These are phyloP conservation scores for Apiotrichum brassicae DNA, from an alignment of 1,284 basidiomycete species.

Conservation along the genomic window DNA sequence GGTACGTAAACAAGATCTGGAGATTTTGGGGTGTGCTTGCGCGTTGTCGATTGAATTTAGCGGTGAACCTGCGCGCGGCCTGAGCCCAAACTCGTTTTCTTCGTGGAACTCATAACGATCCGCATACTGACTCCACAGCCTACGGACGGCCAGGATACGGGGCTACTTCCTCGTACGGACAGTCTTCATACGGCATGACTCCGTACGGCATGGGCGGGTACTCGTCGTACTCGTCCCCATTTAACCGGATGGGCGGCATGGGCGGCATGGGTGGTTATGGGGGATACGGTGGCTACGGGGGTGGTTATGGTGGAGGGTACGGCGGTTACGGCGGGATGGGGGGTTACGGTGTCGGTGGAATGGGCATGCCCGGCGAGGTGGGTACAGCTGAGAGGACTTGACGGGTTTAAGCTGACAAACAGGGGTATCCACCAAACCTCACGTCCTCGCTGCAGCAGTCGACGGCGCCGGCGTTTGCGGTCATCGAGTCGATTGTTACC, in stretches of 20 bases:
- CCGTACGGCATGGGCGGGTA: constrained; percentile 22
- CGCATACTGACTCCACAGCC: not conserved
- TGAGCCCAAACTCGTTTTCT: no score
- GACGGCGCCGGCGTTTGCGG: constrained; percentile 86
- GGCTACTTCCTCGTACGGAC: constrained; percentile 1
- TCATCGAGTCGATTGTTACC: constrained; percentile 90
- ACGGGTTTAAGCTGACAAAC: constrained; percentile 2
- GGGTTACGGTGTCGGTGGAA: constrained; percentile 52
- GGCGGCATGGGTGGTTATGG: constrained; percentile 22
- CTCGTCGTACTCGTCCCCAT: constrained; percentile 19
- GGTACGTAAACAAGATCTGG: no score
- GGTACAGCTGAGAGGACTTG: constrained; percentile 2
- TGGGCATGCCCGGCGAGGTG: constrained; percentile 50
- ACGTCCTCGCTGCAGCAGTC: constrained; percentile 81
- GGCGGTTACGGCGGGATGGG: constrained; percentile 32
- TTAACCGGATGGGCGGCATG: constrained; percentile 7
- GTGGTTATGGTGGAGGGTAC: constrained; percentile 41
- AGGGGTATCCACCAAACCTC: constrained; percentile 55
- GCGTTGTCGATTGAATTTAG: no score
- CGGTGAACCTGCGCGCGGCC: no score
- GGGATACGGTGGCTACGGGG: constrained; percentile 49
- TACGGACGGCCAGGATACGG: constrained; percentile 13
- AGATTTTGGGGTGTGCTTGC: no score
- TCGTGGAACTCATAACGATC: no score
- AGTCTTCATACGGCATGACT: constrained; percentile 14